Base-by-base conservation (phyloP, 2,329 filamentous ascomycete genomes). In the Fonsecaea erecta region DNA sequence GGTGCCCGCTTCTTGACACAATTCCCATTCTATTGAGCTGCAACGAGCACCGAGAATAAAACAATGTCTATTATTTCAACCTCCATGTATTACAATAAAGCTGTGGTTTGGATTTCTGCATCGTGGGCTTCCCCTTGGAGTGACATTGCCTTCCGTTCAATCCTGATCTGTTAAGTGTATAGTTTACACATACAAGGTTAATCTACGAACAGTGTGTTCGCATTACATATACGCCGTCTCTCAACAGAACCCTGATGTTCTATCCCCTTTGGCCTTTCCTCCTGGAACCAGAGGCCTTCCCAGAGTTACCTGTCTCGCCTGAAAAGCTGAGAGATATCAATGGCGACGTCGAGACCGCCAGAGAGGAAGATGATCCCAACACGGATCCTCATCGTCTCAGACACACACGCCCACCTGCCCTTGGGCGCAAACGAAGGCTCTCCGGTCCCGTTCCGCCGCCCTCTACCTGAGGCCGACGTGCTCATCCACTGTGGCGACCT, bases 401-500 rank as follows among this genome's bases (percentile, higher is more conserved):
- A 72, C 57, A 72, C 71, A 4, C 70, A 72, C 40, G 52, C 53
- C 57, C 56, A 56, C 1, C 53, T 69, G 11, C 60, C 66, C 12
- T 40, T 37, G 35, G n/a, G 48, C 9, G 35, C 28, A 14, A 12
- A 53, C 18, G 18, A 53, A 24, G 26, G 3, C 3, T 12, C 48
- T 35, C 40, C 30, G 16, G 34, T 55, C 7, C 64, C 68, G n/a
- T 67, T 70, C 72, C 75, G 76, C 30, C 65, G 72, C 24, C 83
- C 84, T 0, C 76, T 86, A 8, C 84, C 83, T 3, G 70, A 73
- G 54, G 79, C 81, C 37, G 81, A 87, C 71, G 78, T 88, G 24
- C 77, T 86, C 16, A 77, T 88, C 3, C 85, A 88, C 71, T 83
- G 83, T 64, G 86, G 86, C 58, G 86, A 88, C 74, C 75, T 88